Evolutionary conservation across 345 rosid genomes (phyloP), one percentile per base, ranked within the genome.

Genomic region (Camelina neglecta): DNA sequence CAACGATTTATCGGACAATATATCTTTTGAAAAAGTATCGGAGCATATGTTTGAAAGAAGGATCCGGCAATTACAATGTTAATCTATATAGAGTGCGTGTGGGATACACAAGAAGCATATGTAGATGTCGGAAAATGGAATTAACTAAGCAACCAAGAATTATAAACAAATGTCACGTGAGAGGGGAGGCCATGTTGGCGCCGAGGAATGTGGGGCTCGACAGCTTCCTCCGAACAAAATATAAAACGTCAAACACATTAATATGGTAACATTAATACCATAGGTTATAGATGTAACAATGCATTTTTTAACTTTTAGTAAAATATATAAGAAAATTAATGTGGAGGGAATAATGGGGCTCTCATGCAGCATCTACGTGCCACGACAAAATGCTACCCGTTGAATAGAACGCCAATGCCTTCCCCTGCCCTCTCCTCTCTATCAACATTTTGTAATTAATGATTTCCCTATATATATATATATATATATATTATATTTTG

Each of bases 131-230:
- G 66, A 23, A 63, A 64, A 38, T 56, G 60, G 7, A 54, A 60
- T 33, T 69, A 60, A 60, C 31, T 5, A 69, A 76, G 75, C 74
- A 69, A 76, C 38, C 36, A 51, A 72, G 24, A 36, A 5, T n/a
- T 44, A 45, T 63, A 47, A 56, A 57, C 18, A 39, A 39, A 16
- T 26, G 82, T 88, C 96, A 90, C 90, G 93, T 86, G 90, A 87
- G 51, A 44, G 24, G 69, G 62, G 77, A 73, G 75, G 71, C 72
- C 84, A 72, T 83, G 83, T 86, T 75, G 90, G 87, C 87, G 89
- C 96, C 96, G 92, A 81, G 87, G 88, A 84, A 84, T 82, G 79
- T 78, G 91, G 85, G 86, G 82, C 85, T 88, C 81, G 78, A 81
- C 84, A 76, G 76, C 44, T 67, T 70, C 80, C 3, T 63, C 38